Conservation (phyloP, 1,284 basidiomycete genomes). For the Apiotrichum akiyoshidainum region DNA sequence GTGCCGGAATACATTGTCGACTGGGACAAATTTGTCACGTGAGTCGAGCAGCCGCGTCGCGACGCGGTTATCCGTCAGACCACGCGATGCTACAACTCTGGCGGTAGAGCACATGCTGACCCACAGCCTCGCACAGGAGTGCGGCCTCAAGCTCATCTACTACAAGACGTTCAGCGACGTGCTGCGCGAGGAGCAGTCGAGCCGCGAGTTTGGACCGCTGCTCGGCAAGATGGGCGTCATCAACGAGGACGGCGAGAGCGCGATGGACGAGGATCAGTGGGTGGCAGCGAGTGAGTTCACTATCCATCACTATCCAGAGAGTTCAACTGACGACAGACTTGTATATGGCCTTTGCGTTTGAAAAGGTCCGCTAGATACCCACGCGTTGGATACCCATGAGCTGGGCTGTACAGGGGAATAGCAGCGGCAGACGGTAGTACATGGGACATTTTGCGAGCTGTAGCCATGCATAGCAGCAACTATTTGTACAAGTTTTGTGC, state of each 20-base stretch:
- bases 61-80: no score
- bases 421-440: background rate
- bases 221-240: slow-evolving; percentile 85
- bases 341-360: slow-evolving; percentile 77
- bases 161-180: slow-evolving; percentile 85
- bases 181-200: slow-evolving; percentile 70
- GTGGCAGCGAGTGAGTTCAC: slow-evolving; percentile 82
- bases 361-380: slow-evolving; percentile 55
- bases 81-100: background rate
- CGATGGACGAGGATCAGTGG: slow-evolving; percentile 92
- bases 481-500: background rate
- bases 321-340: slow-evolving; percentile 59
- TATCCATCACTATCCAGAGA: no score
- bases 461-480: slow-evolving; percentile 4
- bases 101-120: background rate
- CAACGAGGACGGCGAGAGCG: slow-evolving; percentile 72
- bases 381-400: background rate
- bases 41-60: no score
- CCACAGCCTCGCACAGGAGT: slow-evolving; percentile 69
- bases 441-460: slow-evolving; percentile 4
- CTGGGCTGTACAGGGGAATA: no score
- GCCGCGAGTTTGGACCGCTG: slow-evolving; percentile 71
- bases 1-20: slow-evolving; percentile 95
- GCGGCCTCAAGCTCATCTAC: slow-evolving; percentile 71
- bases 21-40: slow-evolving; percentile 82